These are phyloP conservation scores for Gastrodia elata DNA, from an alignment of 106 monocot genomes.

Conservation along the genomic window DNA sequence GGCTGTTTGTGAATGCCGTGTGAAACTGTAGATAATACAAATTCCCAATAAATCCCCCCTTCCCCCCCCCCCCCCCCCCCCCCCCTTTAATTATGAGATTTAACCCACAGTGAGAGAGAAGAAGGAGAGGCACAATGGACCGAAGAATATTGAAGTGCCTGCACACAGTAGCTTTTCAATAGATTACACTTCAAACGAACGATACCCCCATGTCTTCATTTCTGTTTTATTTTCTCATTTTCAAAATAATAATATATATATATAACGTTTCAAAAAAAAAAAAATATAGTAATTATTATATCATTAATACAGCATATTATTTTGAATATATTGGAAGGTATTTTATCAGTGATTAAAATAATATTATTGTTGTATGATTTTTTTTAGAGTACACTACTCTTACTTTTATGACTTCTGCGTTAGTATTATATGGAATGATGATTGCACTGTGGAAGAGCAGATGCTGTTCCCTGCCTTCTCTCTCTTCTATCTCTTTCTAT, in stretches of 20 bases:
- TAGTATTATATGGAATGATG: constrained; percentile 4
- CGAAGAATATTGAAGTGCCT: not conserved
- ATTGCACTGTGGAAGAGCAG: constrained; percentile 1
- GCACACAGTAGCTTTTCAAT: too few species aligned
- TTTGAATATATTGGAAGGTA: too few species aligned
- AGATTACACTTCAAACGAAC: too few species aligned
- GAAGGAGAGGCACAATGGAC: not conserved
- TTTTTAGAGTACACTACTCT: not conserved
- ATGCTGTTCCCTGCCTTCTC: constrained; percentile 4
- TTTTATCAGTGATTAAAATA: too few species aligned
- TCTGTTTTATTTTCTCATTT: too few species aligned
- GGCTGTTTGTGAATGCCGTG: constrained; percentile 6
- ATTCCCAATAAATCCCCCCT: not conserved
- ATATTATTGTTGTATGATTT: too few species aligned
- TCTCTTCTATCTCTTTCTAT: not conserved
- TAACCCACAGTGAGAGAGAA: not conserved
- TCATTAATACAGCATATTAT: too few species aligned
- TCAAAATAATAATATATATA: too few species aligned
- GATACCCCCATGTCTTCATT: too few species aligned
- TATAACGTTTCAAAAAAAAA: too few species aligned
- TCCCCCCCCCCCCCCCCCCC: not conserved
- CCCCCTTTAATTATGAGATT: not conserved
- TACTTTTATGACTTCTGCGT: constrained; percentile 3
- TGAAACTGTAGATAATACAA: constrained; percentile 1
- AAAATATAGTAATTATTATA: too few species aligned